Percentiles rank a stretch among this genome's conserved stretches.
phyloP scores from a whole-genome alignment of 139 green algal genomes.

The Chlorella sorokiniana region DNA sequence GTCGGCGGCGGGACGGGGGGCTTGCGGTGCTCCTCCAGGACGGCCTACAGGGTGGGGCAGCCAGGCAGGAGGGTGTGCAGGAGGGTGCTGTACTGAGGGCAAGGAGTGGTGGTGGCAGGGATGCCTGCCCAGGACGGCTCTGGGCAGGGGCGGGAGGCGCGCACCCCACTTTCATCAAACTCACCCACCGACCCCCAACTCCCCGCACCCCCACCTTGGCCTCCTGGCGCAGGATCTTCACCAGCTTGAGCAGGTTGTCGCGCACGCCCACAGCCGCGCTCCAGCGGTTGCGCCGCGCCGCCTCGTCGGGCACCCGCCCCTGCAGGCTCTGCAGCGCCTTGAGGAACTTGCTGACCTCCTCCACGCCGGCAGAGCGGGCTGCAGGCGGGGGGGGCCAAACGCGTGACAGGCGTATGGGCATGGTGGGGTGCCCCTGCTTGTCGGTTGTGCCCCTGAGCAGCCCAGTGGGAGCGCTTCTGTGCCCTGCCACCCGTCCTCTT shows the following conservation, averaged over 20 bases:
- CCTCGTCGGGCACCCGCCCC: conserved; percentile 17
- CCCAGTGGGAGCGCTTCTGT: no score
- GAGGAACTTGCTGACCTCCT: conserved; percentile 35
- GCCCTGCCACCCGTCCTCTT: background rate
- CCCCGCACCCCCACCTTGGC: conserved; percentile 11
- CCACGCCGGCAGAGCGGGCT: conserved; percentile 28
- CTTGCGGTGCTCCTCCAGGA: conserved; percentile 26
- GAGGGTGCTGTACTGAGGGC: no score
- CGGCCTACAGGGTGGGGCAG: background rate
- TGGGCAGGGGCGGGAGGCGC: no score
- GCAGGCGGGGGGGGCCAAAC: background rate
- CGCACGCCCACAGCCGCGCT: conserved; percentile 14
- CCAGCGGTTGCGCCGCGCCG: conserved; percentile 16
- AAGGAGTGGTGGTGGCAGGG: no score
- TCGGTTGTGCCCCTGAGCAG: no score
- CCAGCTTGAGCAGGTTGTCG: conserved; percentile 26
- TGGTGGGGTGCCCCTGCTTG: background rate
- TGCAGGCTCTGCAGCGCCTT: conserved; percentile 35
- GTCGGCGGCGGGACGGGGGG: background rate
- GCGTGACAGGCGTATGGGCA: background rate
- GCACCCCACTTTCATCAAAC: background rate
- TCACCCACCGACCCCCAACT: background rate
- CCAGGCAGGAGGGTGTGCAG: no score
- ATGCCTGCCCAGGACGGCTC: no score
- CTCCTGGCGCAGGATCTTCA: conserved; percentile 22